Percentiles rank a stretch among this genome's conserved stretches.
These are phyloP conservation scores for Stenogyne calaminthoides DNA, from an alignment of 305 asterid genomes.

Conservation along the genomic window DNA sequence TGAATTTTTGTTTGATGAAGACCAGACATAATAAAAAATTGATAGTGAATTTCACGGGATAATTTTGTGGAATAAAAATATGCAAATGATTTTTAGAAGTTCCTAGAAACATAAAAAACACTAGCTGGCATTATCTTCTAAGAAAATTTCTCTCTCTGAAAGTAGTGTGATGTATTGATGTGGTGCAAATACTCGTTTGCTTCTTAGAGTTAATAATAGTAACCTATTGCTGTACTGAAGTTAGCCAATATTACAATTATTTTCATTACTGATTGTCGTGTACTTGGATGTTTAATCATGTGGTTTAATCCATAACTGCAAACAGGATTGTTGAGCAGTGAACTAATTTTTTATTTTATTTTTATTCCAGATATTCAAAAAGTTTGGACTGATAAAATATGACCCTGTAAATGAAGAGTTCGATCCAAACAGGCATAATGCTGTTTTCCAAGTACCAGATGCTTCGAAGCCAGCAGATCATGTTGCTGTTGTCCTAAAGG, in stretches of 20 bases:
- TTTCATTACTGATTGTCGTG: background rate
- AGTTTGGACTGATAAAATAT: constrained; percentile 74
- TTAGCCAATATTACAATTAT: background rate
- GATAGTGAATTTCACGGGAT: background rate
- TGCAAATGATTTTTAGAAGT: background rate
- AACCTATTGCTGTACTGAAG: background rate
- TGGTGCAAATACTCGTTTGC: background rate
- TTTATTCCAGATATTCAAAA: constrained; percentile 66
- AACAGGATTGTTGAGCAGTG: background rate
- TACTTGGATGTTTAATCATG: background rate
- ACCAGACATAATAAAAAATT: background rate
- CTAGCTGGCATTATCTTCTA: background rate
- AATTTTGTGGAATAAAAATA: background rate
- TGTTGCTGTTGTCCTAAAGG: constrained; percentile 89
- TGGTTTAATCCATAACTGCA: background rate
- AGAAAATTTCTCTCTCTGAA: background rate
- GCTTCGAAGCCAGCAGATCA: constrained; percentile 77
- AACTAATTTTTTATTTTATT: background rate
- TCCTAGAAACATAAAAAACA: background rate
- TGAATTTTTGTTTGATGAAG: background rate
- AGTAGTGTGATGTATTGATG: background rate
- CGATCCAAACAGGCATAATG: constrained; percentile 89
- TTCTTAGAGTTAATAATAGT: background rate
- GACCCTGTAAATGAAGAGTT: constrained; percentile 73
- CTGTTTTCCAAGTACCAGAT: constrained; percentile 92